These are phyloP conservation scores for Hypomyces rosellus DNA, from an alignment of 2,329 filamentous ascomycete species.

Conservation along the genomic window DNA sequence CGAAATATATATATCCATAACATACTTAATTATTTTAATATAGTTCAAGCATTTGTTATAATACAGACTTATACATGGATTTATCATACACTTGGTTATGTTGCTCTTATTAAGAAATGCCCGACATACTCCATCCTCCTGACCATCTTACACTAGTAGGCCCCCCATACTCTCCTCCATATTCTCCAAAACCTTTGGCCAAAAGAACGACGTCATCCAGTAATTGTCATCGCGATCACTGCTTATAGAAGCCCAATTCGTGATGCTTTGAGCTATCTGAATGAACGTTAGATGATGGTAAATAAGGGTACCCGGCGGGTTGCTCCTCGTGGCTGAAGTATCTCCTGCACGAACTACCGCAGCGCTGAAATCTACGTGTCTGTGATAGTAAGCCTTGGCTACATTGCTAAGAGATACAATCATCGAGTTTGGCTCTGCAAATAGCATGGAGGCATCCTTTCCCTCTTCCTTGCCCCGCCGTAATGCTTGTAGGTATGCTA, in stretches of 20 bases:
- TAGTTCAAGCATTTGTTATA: too few species aligned
- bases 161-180: slow-evolving; percentile 3
- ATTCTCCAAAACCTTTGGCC: slow-evolving; percentile 1
- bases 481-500: slow-evolving; percentile 13
- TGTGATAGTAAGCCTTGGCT: background rate
- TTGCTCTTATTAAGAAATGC: too few species aligned
- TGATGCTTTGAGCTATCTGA: background rate
- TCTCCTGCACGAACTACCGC: slow-evolving; percentile 1
- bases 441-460: background rate
- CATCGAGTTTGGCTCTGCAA: background rate
- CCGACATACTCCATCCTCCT: too few species aligned
- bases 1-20: too few species aligned
- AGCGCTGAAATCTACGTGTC: slow-evolving; percentile 1
- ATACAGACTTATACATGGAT: too few species aligned
- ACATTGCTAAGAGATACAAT: slow-evolving; percentile 1
- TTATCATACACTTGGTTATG: too few species aligned
- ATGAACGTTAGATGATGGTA: background rate
- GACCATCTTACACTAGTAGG: background rate
- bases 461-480: slow-evolving; percentile 17
- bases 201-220: slow-evolving; percentile 9
- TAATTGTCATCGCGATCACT: slow-evolving; percentile 8
- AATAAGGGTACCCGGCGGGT: background rate
- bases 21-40: too few species aligned
- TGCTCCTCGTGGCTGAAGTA: background rate
- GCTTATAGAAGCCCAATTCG: slow-evolving; percentile 4